Evolutionary conservation across 352 stramenopile species (phyloP).

Genomic region (Globisporangium recalcitrans): DNA sequence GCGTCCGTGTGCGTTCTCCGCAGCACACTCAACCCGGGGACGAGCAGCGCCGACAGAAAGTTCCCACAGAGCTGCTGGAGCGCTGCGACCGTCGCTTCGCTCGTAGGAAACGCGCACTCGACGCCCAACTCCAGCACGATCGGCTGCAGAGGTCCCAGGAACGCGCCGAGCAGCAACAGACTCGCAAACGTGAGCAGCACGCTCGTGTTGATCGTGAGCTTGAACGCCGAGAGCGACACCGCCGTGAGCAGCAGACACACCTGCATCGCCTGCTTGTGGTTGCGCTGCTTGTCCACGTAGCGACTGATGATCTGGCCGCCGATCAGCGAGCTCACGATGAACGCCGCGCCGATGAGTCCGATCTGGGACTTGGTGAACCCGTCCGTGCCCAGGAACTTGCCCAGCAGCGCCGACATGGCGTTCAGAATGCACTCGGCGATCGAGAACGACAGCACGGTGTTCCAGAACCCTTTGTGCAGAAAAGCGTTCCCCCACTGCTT

Average conservation of each 20-base stretch:
- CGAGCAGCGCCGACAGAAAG: slow-evolving; percentile 52
- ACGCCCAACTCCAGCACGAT: slow-evolving; percentile 64
- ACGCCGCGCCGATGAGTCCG: slow-evolving; percentile 55
- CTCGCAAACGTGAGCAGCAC: slow-evolving; percentile 36
- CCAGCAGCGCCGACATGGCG: slow-evolving; percentile 58
- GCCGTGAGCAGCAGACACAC: slow-evolving; percentile 47
- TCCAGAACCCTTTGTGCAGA: slow-evolving; percentile 49
- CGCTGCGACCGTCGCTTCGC: slow-evolving; percentile 62
- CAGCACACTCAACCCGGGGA: slow-evolving; percentile 44
- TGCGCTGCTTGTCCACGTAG: slow-evolving; percentile 55
- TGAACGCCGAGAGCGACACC: slow-evolving; percentile 35
- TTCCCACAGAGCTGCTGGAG: slow-evolving; percentile 74
- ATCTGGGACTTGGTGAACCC: slow-evolving; percentile 63
- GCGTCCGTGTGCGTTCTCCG: slow-evolving; percentile 28
- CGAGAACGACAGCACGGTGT: slow-evolving; percentile 55
- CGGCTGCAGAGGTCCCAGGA: slow-evolving; percentile 55
- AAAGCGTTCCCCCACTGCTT: slow-evolving; percentile 59
- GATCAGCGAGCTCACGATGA: slow-evolving; percentile 67
- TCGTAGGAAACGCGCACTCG: slow-evolving; percentile 66
- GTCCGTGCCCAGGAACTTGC: slow-evolving; percentile 58
- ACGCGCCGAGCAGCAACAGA: slow-evolving; percentile 39
- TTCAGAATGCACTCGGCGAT: slow-evolving; percentile 63
- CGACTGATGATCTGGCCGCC: slow-evolving; percentile 61
- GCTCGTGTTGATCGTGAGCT: slow-evolving; percentile 27
- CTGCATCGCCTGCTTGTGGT: slow-evolving; percentile 54